phyloP scores from a whole-genome alignment of 1,284 basidiomycete species.

The Cerrena zonata region DNA sequence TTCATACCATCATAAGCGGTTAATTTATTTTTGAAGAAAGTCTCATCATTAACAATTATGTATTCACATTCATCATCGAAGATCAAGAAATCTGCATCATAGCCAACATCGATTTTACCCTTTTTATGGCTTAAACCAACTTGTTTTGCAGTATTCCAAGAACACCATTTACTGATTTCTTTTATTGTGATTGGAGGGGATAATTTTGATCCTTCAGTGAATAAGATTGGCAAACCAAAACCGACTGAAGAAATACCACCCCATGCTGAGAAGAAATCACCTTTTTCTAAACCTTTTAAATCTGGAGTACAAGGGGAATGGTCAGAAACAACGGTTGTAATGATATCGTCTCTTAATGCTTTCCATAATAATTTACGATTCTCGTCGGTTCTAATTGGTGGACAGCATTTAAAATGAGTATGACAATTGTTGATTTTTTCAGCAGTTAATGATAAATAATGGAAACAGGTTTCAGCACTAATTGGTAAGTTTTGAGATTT shows the following conservation, averaged over 20 bases:
- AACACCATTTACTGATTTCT: slow-evolving; percentile 71
- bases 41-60: slow-evolving; percentile 56
- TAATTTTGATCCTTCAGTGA: slow-evolving; percentile 70
- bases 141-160: slow-evolving; percentile 67
- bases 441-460: slow-evolving; percentile 76
- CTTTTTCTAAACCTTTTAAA: slow-evolving; percentile 74
- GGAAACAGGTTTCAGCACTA: slow-evolving; percentile 91
- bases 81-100: slow-evolving; percentile 81
- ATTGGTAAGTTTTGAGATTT: slow-evolving; percentile 58
- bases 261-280: slow-evolving; percentile 85
- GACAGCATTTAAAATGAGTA: slow-evolving; percentile 89
- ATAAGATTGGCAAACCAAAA: slow-evolving; percentile 77
- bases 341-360: slow-evolving; percentile 73
- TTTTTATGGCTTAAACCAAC: slow-evolving; percentile 67
- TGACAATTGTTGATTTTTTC: slow-evolving; percentile 61
- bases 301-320: slow-evolving; percentile 84
- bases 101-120: slow-evolving; percentile 66
- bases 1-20: slow-evolving; percentile 78
- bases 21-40: slow-evolving; percentile 89
- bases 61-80: slow-evolving; percentile 72
- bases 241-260: slow-evolving; percentile 88
- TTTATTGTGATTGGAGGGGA: no score
- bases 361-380: slow-evolving; percentile 76
- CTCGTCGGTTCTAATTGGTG: slow-evolving; percentile 71
- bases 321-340: slow-evolving; percentile 89